Evolutionary conservation across 805 yeast genomes (phyloP), one percentile per base, ranked within the genome.

Genomic region (Nakazawaea siamensis): DNA sequence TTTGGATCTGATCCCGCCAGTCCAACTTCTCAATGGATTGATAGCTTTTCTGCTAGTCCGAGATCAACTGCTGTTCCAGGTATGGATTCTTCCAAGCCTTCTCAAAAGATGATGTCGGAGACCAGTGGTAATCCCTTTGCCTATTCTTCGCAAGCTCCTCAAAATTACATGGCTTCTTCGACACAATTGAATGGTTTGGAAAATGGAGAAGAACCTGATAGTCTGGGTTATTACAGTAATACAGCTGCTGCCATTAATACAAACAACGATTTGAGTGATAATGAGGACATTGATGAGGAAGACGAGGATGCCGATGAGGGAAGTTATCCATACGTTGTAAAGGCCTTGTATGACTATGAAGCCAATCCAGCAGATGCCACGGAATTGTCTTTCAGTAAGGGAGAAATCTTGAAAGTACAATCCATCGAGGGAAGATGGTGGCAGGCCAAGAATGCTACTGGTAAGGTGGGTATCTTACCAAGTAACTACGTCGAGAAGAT

Each of bases 351-450:
- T 55, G 70, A 80, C 31, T 90, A 92, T 55, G 76, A 76, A 34
- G 96, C 97, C 5, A 86, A 82, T 49, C 92, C 90, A 2, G 94
- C 81, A 39, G 98, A 90, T 56, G 86, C 81, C 43, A 87, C 88
- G 51, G 98, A 90, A 60, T 73, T 90, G 17, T 81, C 95, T 4
- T 92, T 90, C 51, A 76, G 70, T 43, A 86, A 88, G 56, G 96
- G 92, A 37, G 97, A 90, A 57, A 63, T 86, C n/a, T 69, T 90
- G 55, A 86, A 80, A 49, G 94, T 90, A 23, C 85, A 85, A 46
- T 97, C 90, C 51, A 85, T 86, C 38, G 83, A 83, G 45, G 97
- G 97, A 30, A 79, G 94, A 60, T 90, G 98, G 98, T 90, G 97
- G 97, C 95, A 87, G 60, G 97, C 95, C 27, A 76, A 82, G 55